A percentile compares a stretch with the other conserved stretches of the same genome.
phyloP scores from a whole-genome alignment of 805 yeast species.

The Candida boidinii region DNA sequence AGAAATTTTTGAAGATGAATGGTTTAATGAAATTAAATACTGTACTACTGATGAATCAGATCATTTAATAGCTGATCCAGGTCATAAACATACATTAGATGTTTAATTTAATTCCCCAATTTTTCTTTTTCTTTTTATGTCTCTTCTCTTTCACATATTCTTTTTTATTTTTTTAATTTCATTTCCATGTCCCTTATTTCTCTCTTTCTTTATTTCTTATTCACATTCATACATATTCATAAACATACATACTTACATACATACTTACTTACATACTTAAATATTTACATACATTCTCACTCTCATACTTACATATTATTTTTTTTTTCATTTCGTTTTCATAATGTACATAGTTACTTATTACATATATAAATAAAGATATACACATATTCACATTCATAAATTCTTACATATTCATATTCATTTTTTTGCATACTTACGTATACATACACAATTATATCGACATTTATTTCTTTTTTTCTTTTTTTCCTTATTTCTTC shows the following conservation, averaged over 20 bases:
- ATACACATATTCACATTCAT: no score
- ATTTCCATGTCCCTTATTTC: background rate
- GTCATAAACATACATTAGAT: conserved; percentile 43
- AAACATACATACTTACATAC: background rate
- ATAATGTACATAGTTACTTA: background rate
- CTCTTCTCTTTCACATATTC: background rate
- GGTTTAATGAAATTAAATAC: conserved; percentile 55
- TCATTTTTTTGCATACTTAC: no score
- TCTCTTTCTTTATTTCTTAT: background rate
- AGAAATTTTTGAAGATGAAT: conserved; percentile 59
- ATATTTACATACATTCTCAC: background rate
- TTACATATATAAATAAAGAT: background rate
- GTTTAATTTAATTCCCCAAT: background rate
- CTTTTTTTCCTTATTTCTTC: no score
- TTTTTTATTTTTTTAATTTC: background rate
- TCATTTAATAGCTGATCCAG: conserved; percentile 31
- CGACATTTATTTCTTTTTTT: no score
- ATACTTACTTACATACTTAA: background rate
- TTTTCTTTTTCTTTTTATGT: conserved; percentile 1
- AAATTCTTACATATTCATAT: no score
- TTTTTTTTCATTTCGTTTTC: no score
- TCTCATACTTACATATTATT: no score
- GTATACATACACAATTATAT: no score
- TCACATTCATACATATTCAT: no score
- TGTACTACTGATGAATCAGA: conserved; percentile 46